Conservation (phyloP, 2,329 filamentous ascomycete genomes). For the Hawksworthiomyces lignivorus region DNA sequence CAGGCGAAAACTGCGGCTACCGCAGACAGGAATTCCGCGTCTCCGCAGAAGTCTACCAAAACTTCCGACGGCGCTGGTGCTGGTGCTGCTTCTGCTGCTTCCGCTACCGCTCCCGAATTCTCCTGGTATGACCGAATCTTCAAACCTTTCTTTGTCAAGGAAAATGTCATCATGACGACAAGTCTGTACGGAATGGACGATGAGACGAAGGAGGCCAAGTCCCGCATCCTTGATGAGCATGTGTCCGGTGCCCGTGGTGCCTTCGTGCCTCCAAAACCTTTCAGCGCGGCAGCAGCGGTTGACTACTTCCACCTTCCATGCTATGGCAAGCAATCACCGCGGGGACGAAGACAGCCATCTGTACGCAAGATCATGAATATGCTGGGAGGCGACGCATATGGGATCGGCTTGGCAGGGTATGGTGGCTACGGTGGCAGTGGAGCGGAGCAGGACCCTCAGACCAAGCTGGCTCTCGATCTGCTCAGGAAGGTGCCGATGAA, state of each 20-base stretch:
- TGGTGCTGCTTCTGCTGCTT: not conserved
- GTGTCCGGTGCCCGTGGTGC: conserved; percentile 39
- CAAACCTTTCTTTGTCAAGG: conserved; percentile 71
- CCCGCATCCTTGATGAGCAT: conserved; percentile 44
- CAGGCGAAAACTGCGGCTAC: not conserved
- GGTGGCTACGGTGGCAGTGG: too few relatives aligned
- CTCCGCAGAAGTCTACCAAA: conserved; percentile 20
- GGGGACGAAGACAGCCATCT: conserved; percentile 24
- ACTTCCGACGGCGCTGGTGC: not conserved
- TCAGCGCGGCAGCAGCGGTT: conserved; percentile 29
- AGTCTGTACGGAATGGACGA: conserved; percentile 50
- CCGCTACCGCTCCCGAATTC: conserved; percentile 11
- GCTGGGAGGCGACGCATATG: conserved; percentile 17
- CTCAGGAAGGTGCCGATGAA: conserved; percentile 56
- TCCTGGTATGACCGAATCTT: conserved; percentile 65
- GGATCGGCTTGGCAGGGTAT: too few relatives aligned
- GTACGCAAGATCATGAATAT: conserved; percentile 55
- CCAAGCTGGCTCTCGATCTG: conserved; percentile 27
- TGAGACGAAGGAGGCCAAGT: conserved; percentile 45
- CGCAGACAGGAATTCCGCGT: conserved; percentile 14
- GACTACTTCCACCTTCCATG: conserved; percentile 38
- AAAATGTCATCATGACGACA: conserved; percentile 63
- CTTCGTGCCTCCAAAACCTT: conserved; percentile 28
- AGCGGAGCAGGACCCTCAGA: conserved; percentile 34
- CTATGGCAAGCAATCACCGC: conserved; percentile 19